phyloP scores from a whole-genome alignment of 352 stramenopile genomes.

The Phytophthora europaea region DNA sequence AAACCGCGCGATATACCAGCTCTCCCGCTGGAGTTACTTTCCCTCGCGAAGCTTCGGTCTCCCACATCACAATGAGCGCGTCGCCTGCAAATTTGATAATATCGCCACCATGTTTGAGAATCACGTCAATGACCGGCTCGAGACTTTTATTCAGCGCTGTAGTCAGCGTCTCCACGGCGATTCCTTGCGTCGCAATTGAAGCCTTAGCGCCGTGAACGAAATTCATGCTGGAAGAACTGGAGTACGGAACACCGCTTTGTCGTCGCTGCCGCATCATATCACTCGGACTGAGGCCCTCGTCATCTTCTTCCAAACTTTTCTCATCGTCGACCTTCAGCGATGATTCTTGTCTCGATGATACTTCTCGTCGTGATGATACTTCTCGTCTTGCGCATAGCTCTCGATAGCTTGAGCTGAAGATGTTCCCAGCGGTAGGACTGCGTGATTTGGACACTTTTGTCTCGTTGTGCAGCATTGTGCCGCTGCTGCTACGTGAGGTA shows the following conservation, averaged over 20 bases:
- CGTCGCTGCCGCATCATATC: conserved; percentile 56
- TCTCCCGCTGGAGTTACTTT: conserved; percentile 49
- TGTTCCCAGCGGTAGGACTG: neutral
- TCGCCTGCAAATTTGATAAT: conserved; percentile 90
- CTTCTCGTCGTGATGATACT: conserved; percentile 1
- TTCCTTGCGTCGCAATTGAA: conserved; percentile 56
- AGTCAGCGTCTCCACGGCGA: conserved; percentile 77
- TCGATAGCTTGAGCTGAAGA: conserved; percentile 16
- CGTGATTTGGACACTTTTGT: conserved; percentile 14
- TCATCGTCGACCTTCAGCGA: conserved; percentile 16
- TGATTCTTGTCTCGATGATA: conserved; percentile 3
- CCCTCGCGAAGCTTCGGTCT: conserved; percentile 63
- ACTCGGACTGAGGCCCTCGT: conserved; percentile 28
- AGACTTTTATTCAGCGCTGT: conserved; percentile 85
- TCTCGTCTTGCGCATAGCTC: conserved; percentile 8
- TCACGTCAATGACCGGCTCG: conserved; percentile 82
- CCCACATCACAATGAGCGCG: conserved; percentile 86
- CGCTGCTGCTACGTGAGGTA: conserved; percentile 20
- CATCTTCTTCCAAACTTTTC: conserved; percentile 15
- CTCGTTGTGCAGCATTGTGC: conserved; percentile 12
- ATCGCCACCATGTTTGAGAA: conserved; percentile 75
- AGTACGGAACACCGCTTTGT: conserved; percentile 26
- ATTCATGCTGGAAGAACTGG: conserved; percentile 39
- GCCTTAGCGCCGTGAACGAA: conserved; percentile 66
- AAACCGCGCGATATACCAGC: conserved; percentile 65